These are phyloP conservation scores for Zygosaccharomyces sapae DNA, from an alignment of 1,139 yeast species.

Conservation along the genomic window DNA sequence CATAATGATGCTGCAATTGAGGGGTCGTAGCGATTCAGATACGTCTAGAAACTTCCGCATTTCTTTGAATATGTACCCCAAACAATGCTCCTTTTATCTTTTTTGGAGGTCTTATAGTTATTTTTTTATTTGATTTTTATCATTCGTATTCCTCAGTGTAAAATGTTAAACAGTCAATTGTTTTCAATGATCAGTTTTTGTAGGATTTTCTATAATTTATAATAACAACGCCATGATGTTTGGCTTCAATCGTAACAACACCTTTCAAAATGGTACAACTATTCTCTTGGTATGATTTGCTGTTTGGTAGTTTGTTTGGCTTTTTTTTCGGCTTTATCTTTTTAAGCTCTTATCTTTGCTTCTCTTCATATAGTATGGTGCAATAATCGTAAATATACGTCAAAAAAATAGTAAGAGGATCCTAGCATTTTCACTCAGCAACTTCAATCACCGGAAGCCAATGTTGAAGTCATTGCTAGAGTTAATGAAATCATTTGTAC, in stretches of 20 bases:
- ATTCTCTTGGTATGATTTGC: neutral
- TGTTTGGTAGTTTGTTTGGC: too few relatives aligned
- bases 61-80: neutral
- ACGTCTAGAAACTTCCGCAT: neutral
- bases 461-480: conserved; percentile 9
- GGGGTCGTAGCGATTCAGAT: too few relatives aligned
- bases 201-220: conserved; percentile 5
- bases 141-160: neutral
- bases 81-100: neutral
- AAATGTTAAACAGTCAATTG: neutral
- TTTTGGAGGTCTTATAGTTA: neutral
- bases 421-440: conserved; percentile 3
- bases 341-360: neutral
- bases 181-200: neutral
- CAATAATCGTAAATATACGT: conserved; percentile 9
- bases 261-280: neutral
- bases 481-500: conserved; percentile 9
- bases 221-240: conserved; percentile 6
- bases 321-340: neutral
- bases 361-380: conserved; percentile 1
- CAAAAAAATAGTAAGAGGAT: neutral
- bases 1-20: too few relatives aligned
- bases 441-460: conserved; percentile 11
- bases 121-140: neutral
- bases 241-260: conserved; percentile 6